Conservation (phyloP, 148 eudicot species). For the Rhododendron molle region DNA sequence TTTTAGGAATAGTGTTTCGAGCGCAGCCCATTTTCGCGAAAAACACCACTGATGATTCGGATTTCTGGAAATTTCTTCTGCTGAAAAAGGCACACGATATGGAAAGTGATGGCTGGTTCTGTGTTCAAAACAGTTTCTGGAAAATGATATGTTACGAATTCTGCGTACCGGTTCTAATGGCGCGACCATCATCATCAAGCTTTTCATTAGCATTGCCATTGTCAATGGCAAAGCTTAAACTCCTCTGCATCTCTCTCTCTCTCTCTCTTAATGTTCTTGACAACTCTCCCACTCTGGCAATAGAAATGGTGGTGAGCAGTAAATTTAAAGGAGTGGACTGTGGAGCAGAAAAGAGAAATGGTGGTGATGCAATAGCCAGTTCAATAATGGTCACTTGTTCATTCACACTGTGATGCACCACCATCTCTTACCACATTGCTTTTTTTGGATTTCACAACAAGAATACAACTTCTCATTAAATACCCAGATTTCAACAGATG, state of each 20-base stretch:
- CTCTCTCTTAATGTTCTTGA: neutral
- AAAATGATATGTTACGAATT: neutral
- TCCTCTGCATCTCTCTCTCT: slow-evolving; percentile 7
- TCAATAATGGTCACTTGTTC: neutral
- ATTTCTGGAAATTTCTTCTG: neutral
- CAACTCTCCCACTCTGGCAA: neutral
- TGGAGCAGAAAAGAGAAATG: neutral
- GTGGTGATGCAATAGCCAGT: neutral
- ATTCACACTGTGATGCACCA: neutral
- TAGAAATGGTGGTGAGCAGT: neutral
- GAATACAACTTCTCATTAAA: neutral
- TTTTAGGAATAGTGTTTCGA: neutral
- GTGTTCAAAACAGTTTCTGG: neutral
- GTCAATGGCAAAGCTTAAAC: neutral
- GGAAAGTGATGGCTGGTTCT: neutral
- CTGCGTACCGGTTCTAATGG: slow-evolving; percentile 30
- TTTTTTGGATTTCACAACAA: neutral
- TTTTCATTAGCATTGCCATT: neutral
- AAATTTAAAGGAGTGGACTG: neutral
- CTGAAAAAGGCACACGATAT: neutral
- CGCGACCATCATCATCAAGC: slow-evolving; percentile 45
- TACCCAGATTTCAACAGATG: neutral
- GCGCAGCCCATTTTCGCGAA: neutral
- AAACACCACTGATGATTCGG: neutral
- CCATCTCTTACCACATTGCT: neutral